Evolutionary conservation across 306 rosid genomes (phyloP).

Genomic region (Ammopiptanthus mongolicus): DNA sequence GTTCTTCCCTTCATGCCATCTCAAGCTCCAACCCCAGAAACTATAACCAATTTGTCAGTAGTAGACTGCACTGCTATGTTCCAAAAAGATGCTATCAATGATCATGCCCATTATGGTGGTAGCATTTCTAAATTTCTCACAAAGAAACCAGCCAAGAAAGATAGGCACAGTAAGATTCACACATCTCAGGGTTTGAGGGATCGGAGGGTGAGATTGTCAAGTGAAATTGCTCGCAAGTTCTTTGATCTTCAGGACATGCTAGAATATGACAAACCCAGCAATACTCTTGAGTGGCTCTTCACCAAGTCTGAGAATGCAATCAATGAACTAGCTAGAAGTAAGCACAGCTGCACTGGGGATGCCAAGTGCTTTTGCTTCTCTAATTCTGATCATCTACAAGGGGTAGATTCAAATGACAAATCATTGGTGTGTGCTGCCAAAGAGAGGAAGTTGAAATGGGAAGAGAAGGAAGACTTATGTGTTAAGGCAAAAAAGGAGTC

Average conservation of each 20-base stretch:
- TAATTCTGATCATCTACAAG: constrained; percentile 1
- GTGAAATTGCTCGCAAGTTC: constrained; percentile 70
- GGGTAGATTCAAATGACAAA: neutral
- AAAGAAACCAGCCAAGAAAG: constrained; percentile 45
- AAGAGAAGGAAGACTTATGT: constrained; percentile 4
- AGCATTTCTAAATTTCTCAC: constrained; percentile 1
- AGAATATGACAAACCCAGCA: constrained; percentile 89
- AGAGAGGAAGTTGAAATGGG: constrained; percentile 12
- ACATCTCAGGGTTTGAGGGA: constrained; percentile 85
- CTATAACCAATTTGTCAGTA: constrained; percentile 27
- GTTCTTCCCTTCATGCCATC: constrained; percentile 22
- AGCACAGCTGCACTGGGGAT: neutral
- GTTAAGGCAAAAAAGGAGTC: constrained; percentile 31
- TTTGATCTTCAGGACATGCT: constrained; percentile 88
- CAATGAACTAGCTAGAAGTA: constrained; percentile 32
- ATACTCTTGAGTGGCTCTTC: constrained; percentile 82
- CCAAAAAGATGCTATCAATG: constrained; percentile 7
- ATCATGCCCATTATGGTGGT: neutral
- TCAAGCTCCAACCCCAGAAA: constrained; percentile 27
- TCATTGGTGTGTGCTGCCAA: neutral
- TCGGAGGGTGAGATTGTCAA: constrained; percentile 69
- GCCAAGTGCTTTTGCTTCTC: constrained; percentile 16
- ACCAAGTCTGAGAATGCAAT: constrained; percentile 58
- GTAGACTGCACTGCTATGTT: constrained; percentile 20
- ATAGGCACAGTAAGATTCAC: constrained; percentile 84